These are phyloP conservation scores for Pseudopithomyces maydicus DNA, from an alignment of 2,329 filamentous ascomycete species.

Conservation along the genomic window DNA sequence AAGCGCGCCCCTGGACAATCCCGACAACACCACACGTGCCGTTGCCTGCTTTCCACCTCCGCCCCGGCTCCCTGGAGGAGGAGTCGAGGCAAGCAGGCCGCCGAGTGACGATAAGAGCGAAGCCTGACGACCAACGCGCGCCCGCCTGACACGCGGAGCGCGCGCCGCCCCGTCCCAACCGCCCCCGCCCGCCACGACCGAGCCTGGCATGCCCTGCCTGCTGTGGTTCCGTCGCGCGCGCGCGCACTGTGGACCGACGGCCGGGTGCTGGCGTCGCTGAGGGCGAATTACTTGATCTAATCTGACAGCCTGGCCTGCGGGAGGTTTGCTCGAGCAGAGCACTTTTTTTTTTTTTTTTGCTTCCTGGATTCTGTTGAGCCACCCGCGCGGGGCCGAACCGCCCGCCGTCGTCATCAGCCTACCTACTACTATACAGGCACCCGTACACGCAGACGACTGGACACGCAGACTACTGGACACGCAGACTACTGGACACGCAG, in stretches of 20 bases:
- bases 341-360: background rate
- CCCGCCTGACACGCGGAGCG: slow-evolving; percentile 15
- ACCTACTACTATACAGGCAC: too few relatives aligned
- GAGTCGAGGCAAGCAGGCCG: background rate
- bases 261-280: slow-evolving; percentile 47
- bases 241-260: background rate
- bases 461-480: too few relatives aligned
- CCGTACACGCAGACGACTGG: too few relatives aligned
- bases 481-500: too few relatives aligned
- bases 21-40: background rate
- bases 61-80: background rate
- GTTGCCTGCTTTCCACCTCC: background rate
- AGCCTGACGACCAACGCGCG: slow-evolving; percentile 27
- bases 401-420: background rate
- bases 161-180: slow-evolving; percentile 1
- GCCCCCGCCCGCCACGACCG: slow-evolving; percentile 25
- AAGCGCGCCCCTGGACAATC: background rate
- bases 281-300: slow-evolving; percentile 67
- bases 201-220: slow-evolving; percentile 25
- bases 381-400: background rate
- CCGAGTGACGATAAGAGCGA: slow-evolving; percentile 45
- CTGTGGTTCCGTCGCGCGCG: slow-evolving; percentile 26
- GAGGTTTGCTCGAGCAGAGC: background rate
- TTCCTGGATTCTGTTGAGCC: background rate
- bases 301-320: slow-evolving; percentile 54